Evolutionary conservation across 352 stramenopile genomes (phyloP), one percentile per base, ranked within the genome.

Genomic region (Pythium rishiriense): DNA sequence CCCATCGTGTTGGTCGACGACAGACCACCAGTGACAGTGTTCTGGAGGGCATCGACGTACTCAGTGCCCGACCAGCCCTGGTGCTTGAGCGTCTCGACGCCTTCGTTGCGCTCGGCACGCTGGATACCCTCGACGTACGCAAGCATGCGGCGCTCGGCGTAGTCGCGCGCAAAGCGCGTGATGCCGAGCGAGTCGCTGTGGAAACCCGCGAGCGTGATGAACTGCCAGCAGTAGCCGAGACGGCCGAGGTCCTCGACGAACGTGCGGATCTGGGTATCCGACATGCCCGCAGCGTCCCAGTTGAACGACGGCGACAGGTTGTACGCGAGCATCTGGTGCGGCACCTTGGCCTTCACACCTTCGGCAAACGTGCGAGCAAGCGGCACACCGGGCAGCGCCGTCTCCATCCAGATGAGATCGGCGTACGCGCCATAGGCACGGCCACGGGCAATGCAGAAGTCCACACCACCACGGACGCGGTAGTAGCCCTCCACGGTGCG

Each of bases 361-460:
- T 98, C 78, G 19, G 93, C 93, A 63, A 99, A 99, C 43, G 90
- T 90, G 56, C 87, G 86, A 14, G 97, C 96, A 70, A 99, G 92
- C n/a, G 82, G 78, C 62, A 99, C 88, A 56, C 88, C 90, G n/a
- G 97, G 97, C 58, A 96, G 91, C 33, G 83, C 87, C 17, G 96
- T 99, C 78, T 99, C 97, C 96, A 99, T 99, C 97, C 97, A 99
- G 72, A 99, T 98, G 53, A 99, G 78, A 71, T 99, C 97, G 25
- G 90, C 90, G 76, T 99, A 97, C 46, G 88, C 87, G 42, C 95
- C 91, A 72, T 99, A 99, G 26, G 97, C 97, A 47, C 89, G 80
- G 61, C 84, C 97, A 78, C 97, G 93, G 33, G 97, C 90, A 78
- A 99, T 96, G 80, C 96, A 99, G 75, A 98, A 99, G 42, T 99